A percentile compares a stretch with the other conserved stretches of the same genome.
Conservation (phyloP, 1,139 yeast species). For the Magnusiomyces paraingens region DNA sequence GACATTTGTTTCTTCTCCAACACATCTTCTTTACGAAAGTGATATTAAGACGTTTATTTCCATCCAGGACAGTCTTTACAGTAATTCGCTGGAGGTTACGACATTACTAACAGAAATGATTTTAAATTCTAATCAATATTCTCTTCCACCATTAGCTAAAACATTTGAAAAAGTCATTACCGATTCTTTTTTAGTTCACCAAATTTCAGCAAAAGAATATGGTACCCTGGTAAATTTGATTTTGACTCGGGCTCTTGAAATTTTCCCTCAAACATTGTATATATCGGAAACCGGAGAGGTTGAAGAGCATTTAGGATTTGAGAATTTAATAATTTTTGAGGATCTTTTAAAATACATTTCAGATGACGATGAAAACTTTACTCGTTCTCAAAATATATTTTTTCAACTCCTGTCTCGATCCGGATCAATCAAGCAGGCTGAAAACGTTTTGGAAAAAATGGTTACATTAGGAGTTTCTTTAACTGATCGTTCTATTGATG, state of each 20-base stretch:
- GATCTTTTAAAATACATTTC: conserved; percentile 6
- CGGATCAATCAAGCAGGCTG: conserved; percentile 27
- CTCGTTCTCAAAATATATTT: conserved; percentile 24
- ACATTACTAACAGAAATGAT: conserved; percentile 6
- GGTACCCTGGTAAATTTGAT: conserved; percentile 14
- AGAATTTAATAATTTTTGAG: conserved; percentile 18
- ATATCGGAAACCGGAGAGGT: conserved; percentile 18
- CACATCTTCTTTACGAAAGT: background rate
- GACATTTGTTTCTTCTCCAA: conserved; percentile 1
- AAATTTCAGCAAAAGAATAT: background rate
- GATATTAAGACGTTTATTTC: background rate
- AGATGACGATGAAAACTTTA: conserved; percentile 6
- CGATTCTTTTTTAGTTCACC: conserved; percentile 3
- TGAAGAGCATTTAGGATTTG: conserved; percentile 18
- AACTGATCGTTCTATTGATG: conserved; percentile 24
- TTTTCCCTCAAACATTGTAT: conserved; percentile 18
- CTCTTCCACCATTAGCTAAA: conserved; percentile 11
- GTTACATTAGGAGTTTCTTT: conserved; percentile 18
- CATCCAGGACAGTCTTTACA: background rate
- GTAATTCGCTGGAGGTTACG: background rate
- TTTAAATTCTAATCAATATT: conserved; percentile 8
- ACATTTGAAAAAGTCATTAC: conserved; percentile 3
- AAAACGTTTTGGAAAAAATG: conserved; percentile 19
- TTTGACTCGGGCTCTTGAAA: conserved; percentile 18
- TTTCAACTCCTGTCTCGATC: conserved; percentile 26